phyloP scores from a whole-genome alignment of 2,329 filamentous ascomycete genomes.

The Calonectria pseudoreteaudii region DNA sequence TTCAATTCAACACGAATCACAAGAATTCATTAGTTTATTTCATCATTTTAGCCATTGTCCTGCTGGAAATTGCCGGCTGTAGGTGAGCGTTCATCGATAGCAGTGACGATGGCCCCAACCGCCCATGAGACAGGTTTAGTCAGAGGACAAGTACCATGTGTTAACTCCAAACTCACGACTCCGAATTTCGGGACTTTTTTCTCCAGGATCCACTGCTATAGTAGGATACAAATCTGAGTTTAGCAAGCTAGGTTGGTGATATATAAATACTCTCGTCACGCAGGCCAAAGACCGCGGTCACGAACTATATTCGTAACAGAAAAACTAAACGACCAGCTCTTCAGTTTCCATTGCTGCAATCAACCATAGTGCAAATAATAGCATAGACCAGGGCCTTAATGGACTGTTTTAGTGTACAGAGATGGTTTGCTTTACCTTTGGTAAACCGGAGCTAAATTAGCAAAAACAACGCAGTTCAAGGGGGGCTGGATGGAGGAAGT shows the following conservation, averaged over 20 bases:
- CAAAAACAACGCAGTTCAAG: neutral
- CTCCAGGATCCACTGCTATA: neutral
- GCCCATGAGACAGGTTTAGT: neutral
- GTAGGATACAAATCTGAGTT: neutral
- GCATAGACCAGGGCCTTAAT: neutral
- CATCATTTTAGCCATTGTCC: neutral
- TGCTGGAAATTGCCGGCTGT: neutral
- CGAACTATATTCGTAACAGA: neutral
- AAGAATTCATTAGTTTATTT: neutral
- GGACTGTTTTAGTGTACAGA: neutral
- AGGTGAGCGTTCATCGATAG: neutral
- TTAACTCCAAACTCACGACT: neutral
- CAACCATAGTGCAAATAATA: neutral
- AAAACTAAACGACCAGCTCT: neutral
- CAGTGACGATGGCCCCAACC: neutral
- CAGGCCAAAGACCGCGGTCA: neutral
- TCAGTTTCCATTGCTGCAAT: neutral
- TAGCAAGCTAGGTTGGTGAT: neutral
- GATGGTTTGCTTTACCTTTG: neutral
- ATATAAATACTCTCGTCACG: neutral
- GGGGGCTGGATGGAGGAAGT: neutral
- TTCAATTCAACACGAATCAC: neutral
- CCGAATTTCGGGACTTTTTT: neutral
- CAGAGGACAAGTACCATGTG: neutral
- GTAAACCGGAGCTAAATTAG: neutral